Evolutionary conservation across 495 filamentous ascomycete species (phyloP).

Genomic region (Penicillium robsamsonii): DNA sequence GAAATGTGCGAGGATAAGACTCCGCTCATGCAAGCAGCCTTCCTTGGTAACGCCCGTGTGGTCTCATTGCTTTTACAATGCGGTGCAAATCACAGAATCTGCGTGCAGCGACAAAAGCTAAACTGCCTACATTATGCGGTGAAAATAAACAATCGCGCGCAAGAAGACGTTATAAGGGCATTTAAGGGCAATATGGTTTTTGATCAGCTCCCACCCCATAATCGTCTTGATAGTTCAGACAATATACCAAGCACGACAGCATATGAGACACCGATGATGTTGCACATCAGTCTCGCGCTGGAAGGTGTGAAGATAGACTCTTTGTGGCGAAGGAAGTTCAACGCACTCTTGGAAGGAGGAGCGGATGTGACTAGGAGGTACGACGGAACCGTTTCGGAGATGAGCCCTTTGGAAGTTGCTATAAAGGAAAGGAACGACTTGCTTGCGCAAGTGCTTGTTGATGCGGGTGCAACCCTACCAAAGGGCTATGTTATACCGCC

Average conservation of each 20-base stretch:
- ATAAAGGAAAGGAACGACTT: background rate
- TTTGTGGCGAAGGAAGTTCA: background rate
- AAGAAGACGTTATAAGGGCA: background rate
- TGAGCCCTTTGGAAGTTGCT: background rate
- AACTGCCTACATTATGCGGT: constrained; percentile 4
- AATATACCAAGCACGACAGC: background rate
- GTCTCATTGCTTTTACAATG: background rate
- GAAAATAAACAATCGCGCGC: background rate
- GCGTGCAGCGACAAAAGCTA: background rate
- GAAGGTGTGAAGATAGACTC: background rate
- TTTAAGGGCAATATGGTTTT: background rate
- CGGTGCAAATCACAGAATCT: background rate
- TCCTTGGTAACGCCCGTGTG: background rate
- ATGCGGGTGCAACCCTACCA: background rate
- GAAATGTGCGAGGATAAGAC: constrained; percentile 2
- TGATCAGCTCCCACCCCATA: background rate
- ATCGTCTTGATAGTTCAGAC: background rate
- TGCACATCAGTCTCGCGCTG: background rate
- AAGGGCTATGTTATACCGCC: background rate
- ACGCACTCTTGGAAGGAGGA: background rate
- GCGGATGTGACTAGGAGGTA: background rate
- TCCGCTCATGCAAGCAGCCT: constrained; percentile 6
- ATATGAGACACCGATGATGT: constrained; percentile 4
- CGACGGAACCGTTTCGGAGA: background rate
- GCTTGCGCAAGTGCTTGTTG: background rate